Percentiles rank a stretch among this genome's conserved stretches.
Evolutionary conservation across 768 basidiomycete genomes (phyloP).

Genomic region (Suillus sp.): DNA sequence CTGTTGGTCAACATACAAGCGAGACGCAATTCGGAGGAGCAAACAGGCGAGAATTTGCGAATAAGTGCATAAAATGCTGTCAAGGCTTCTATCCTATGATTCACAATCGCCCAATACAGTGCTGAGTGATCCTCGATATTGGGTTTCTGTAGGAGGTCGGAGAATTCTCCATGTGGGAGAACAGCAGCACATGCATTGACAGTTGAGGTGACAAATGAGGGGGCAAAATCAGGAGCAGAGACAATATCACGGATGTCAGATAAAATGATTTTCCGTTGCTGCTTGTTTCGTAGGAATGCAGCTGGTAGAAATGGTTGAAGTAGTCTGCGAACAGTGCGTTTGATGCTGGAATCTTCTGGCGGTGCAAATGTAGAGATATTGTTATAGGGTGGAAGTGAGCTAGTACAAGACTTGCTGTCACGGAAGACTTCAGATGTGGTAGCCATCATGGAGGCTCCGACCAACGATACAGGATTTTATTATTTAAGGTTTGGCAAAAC

Average conservation of each 20-base stretch:
- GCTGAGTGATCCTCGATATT: neutral
- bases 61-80: neutral
- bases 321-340: too few species aligned
- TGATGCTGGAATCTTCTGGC: too few species aligned
- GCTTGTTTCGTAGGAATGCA: too few species aligned
- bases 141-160: neutral
- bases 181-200: neutral
- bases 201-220: neutral
- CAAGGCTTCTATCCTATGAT: neutral
- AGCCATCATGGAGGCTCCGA: too few species aligned
- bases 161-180: neutral
- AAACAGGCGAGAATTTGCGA: too few species aligned
- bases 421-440: too few species aligned
- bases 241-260: neutral
- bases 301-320: too few species aligned
- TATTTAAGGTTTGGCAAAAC: too few species aligned
- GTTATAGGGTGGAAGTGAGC: too few species aligned
- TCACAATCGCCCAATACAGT: neutral
- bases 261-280: neutral
- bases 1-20: neutral
- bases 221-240: neutral
- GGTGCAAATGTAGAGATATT: too few species aligned
- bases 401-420: too few species aligned
- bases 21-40: neutral
- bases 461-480: too few species aligned